These are phyloP conservation scores for Colletotrichum sp. DNA, from an alignment of 2,329 filamentous ascomycete genomes.

Conservation along the genomic window DNA sequence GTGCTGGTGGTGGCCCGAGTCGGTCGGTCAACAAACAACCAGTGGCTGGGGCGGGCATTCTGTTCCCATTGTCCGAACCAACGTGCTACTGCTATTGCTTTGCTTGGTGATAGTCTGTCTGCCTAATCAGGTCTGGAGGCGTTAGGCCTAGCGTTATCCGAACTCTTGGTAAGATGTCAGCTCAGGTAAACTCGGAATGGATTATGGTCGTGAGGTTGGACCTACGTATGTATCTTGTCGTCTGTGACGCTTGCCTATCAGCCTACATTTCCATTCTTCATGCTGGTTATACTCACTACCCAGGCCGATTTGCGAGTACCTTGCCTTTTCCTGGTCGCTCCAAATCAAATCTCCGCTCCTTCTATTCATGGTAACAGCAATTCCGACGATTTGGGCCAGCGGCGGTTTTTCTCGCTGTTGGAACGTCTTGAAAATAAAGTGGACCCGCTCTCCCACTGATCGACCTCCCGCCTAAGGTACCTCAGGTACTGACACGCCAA, in stretches of 20 bases:
- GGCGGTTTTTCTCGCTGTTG: neutral
- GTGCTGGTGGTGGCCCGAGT: neutral
- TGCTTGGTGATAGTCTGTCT: neutral
- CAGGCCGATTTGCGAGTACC: neutral
- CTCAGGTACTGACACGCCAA: neutral
- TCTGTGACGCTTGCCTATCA: neutral
- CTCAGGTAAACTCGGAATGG: neutral
- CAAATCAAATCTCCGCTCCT: neutral
- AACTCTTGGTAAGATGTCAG: neutral
- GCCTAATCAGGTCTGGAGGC: neutral
- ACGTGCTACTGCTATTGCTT: neutral
- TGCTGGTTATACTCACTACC: neutral
- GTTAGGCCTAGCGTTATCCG: neutral
- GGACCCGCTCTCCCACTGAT: neutral
- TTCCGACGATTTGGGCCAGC: slow-evolving; percentile 3
- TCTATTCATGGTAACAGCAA: neutral
- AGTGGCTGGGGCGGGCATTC: neutral
- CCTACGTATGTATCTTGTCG: neutral
- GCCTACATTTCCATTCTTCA: neutral
- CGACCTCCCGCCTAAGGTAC: neutral
- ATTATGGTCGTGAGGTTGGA: neutral
- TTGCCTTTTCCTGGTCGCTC: neutral
- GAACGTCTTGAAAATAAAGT: neutral
- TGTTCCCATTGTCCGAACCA: neutral
- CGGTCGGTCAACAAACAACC: neutral